Evolutionary conservation across 2,329 filamentous ascomycete genomes (phyloP).

Genomic region (Phaeosphaeria sp.): DNA sequence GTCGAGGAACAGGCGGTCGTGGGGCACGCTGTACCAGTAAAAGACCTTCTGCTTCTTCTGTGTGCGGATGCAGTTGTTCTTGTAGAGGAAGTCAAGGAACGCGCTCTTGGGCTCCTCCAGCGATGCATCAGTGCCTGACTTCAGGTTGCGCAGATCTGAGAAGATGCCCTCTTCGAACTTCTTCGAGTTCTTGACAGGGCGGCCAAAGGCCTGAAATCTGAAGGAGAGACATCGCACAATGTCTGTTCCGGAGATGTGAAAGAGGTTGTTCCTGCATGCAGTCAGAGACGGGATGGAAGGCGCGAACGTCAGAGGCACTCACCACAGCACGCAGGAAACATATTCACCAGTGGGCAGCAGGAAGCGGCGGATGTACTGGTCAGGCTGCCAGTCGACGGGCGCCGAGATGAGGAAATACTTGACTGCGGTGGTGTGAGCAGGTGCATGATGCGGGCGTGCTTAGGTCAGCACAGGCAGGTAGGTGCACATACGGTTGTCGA

Average conservation of each 20-base stretch:
- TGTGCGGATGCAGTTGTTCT: constrained; percentile 99
- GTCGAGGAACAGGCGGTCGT: constrained; percentile 96
- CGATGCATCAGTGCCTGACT: constrained; percentile 96
- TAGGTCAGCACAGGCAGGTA: neutral
- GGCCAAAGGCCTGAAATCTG: constrained; percentile 97
- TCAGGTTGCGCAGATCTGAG: constrained; percentile 96
- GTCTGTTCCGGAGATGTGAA: constrained; percentile 98
- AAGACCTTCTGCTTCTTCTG: constrained; percentile 99
- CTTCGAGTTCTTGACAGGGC: constrained; percentile 98
- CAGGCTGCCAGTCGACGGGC: constrained; percentile 94
- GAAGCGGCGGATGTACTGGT: constrained; percentile 96
- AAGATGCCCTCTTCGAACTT: constrained; percentile 99
- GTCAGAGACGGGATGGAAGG: constrained; percentile 31
- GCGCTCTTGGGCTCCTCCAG: constrained; percentile 98
- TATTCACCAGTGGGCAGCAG: constrained; percentile 97
- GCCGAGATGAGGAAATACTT: constrained; percentile 99
- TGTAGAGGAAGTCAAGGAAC: constrained; percentile 98
- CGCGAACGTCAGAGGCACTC: constrained; percentile 25
- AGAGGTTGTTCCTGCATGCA: constrained; percentile 84
- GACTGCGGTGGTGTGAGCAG: constrained; percentile 64
- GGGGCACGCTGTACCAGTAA: constrained; percentile 99
- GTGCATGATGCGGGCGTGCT: neutral
- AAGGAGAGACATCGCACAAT: constrained; percentile 98
- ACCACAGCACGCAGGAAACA: constrained; percentile 96
- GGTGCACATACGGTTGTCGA: constrained; percentile 84